Conservation (phyloP, 331 rosid genomes). For the Telfairia occidentalis region DNA sequence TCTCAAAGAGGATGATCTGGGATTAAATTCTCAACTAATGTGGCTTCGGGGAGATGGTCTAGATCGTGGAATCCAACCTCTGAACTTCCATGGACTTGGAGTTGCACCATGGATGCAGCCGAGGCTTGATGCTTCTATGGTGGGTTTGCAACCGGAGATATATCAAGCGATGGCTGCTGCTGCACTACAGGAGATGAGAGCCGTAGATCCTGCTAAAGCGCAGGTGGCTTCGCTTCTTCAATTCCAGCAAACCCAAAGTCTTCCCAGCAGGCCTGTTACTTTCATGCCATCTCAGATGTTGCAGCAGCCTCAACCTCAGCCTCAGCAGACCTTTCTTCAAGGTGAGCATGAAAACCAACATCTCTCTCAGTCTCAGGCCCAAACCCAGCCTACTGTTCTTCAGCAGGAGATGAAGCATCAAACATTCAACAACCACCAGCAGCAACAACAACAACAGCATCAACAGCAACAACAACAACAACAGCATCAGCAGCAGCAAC, state of each 20-base stretch:
- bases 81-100: slow-evolving; percentile 71
- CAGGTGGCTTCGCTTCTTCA: slow-evolving; percentile 54
- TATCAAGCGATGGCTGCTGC: slow-evolving; percentile 88
- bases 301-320: slow-evolving; percentile 68
- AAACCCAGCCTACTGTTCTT: slow-evolving; percentile 42
- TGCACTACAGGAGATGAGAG: slow-evolving; percentile 83
- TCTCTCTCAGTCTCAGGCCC: slow-evolving; percentile 33
- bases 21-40: slow-evolving; percentile 60
- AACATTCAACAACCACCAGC: slow-evolving; percentile 19
- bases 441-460: slow-evolving; percentile 32
- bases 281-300: slow-evolving; percentile 67
- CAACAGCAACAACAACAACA: slow-evolving; percentile 28
- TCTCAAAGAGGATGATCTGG: slow-evolving; percentile 67
- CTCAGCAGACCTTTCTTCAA: slow-evolving; percentile 41
- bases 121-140: slow-evolving; percentile 64
- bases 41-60: slow-evolving; percentile 75
- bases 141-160: slow-evolving; percentile 63
- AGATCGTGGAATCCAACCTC: slow-evolving; percentile 70
- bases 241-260: slow-evolving; percentile 65
- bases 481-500: not conserved
- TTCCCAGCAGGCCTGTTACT: slow-evolving; percentile 50
- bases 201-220: slow-evolving; percentile 55
- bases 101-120: slow-evolving; percentile 87
- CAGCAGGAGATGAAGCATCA: slow-evolving; percentile 38
- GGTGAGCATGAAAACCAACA: slow-evolving; percentile 44